Evolutionary conservation across 2,329 filamentous ascomycete species (phyloP).

Genomic region (Ophiostoma montium): DNA sequence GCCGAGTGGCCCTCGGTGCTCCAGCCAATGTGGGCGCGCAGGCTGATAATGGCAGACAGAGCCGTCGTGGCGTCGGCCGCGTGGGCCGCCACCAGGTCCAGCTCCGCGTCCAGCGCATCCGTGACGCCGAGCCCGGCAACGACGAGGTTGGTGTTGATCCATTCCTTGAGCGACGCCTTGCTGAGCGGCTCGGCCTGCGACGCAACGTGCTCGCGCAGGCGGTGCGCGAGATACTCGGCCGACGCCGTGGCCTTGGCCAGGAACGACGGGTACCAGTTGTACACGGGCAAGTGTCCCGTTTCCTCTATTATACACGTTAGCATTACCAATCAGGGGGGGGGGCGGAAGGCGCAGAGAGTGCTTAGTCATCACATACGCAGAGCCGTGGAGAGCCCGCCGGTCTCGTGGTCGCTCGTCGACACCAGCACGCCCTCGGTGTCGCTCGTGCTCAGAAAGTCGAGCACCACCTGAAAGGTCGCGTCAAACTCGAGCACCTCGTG

Average conservation of each 20-base stretch:
- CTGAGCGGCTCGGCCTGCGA: slow-evolving; percentile 6
- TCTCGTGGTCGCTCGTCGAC: slow-evolving; percentile 90
- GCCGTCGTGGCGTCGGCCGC: slow-evolving; percentile 39
- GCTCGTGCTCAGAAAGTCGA: slow-evolving; percentile 70
- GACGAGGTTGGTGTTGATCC: slow-evolving; percentile 56
- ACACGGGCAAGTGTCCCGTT: slow-evolving; percentile 38
- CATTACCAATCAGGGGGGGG: too few relatives aligned
- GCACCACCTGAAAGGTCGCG: slow-evolving; percentile 63
- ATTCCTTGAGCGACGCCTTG: slow-evolving; percentile 33
- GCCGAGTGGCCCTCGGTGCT: slow-evolving; percentile 84
- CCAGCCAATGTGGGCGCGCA: slow-evolving; percentile 85
- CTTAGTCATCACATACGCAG: too few relatives aligned
- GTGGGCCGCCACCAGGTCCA: slow-evolving; percentile 47
- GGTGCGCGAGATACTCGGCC: slow-evolving; percentile 52
- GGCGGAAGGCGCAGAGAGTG: too few relatives aligned
- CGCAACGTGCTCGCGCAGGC: slow-evolving; percentile 47
- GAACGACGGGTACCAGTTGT: slow-evolving; percentile 68
- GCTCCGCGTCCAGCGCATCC: slow-evolving; percentile 58
- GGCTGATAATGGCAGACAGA: slow-evolving; percentile 76
- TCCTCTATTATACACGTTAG: slow-evolving; percentile 27
- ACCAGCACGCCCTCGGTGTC: slow-evolving; percentile 67
- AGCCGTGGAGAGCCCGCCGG: slow-evolving; percentile 72
- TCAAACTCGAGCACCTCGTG: slow-evolving; percentile 95
- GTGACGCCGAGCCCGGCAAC: slow-evolving; percentile 59
- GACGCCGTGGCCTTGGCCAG: slow-evolving; percentile 67